phyloP scores from a whole-genome alignment of 2,329 filamentous ascomycete species.

The Ceratocystis diversiconidia region DNA sequence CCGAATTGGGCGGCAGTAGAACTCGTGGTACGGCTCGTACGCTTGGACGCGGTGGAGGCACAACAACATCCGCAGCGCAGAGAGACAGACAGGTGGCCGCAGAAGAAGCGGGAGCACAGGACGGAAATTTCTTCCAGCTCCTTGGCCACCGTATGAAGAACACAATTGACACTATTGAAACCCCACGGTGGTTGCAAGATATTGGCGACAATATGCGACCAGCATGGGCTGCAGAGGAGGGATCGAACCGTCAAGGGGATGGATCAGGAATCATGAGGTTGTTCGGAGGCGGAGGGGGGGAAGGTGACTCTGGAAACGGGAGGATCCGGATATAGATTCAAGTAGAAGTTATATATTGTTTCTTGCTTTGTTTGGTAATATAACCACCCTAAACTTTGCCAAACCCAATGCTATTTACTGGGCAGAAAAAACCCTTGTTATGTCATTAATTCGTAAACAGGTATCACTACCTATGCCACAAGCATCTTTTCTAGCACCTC shows the following conservation, averaged over 20 bases:
- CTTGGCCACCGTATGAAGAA: slow-evolving; percentile 80
- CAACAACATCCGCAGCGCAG: slow-evolving; percentile 23
- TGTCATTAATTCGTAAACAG: slow-evolving; percentile 1
- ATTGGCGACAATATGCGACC: slow-evolving; percentile 42
- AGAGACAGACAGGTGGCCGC: slow-evolving; percentile 17
- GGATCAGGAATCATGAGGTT: slow-evolving; percentile 38
- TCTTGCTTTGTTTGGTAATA: background rate
- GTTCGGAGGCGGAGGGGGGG: slow-evolving; percentile 31
- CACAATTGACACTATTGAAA: slow-evolving; percentile 70
- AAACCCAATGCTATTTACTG: background rate
- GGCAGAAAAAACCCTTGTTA: background rate
- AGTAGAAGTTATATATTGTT: background rate
- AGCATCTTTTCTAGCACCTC: slow-evolving; percentile 24
- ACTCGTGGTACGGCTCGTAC: slow-evolving; percentile 23
- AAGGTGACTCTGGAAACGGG: slow-evolving; percentile 27
- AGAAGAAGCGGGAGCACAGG: slow-evolving; percentile 46
- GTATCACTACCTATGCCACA: background rate
- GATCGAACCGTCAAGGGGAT: slow-evolving; percentile 24
- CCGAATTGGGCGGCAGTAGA: slow-evolving; percentile 23
- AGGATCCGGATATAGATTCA: slow-evolving; percentile 24
- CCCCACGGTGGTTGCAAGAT: slow-evolving; percentile 70
- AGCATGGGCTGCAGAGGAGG: slow-evolving; percentile 60
- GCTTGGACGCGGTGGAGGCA: slow-evolving; percentile 19
- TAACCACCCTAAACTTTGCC: background rate
- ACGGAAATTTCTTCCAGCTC: slow-evolving; percentile 71